Percentiles rank a stretch among this genome's conserved stretches.
Conservation (phyloP, 2,329 filamentous ascomycete genomes). For the Xylariaceae sp. region DNA sequence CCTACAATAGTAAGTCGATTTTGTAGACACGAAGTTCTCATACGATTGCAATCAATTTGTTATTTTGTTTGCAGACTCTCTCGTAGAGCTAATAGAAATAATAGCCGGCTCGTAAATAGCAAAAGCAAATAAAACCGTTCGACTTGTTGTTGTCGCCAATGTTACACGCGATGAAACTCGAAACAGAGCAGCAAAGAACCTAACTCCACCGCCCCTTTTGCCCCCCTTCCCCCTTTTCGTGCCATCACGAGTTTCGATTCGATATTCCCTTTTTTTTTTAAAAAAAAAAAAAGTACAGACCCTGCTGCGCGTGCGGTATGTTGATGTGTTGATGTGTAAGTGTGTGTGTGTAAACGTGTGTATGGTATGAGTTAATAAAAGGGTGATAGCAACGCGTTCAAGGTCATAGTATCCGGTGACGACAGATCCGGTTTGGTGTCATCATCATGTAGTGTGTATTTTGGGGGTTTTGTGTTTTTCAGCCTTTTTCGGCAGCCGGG, state of each 20-base stretch:
- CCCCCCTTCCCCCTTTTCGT: not conserved
- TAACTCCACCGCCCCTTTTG: slow-evolving; percentile 9
- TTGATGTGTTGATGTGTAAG: too few relatives aligned
- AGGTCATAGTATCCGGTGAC: not conserved
- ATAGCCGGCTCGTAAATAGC: not conserved
- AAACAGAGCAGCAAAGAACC: slow-evolving; percentile 6
- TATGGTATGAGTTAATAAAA: too few relatives aligned
- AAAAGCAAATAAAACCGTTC: not conserved
- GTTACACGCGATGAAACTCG: slow-evolving; percentile 10
- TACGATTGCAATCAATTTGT: not conserved
- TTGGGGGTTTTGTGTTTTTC: not conserved
- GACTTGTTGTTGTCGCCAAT: not conserved
- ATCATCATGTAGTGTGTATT: not conserved
- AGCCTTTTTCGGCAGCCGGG: not conserved
- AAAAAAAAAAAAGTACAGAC: slow-evolving; percentile 5
- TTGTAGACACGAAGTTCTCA: not conserved
- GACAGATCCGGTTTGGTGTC: not conserved
- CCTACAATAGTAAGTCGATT: too few relatives aligned
- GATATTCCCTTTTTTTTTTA: too few relatives aligned
- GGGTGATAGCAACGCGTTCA: not conserved
- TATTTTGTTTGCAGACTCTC: not conserved
- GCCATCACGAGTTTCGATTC: too few relatives aligned
- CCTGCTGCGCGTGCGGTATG: not conserved
- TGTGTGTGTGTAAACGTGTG: too few relatives aligned
- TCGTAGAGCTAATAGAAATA: not conserved